Evolutionary conservation across 495 filamentous ascomycete species (phyloP), one percentile per base, ranked within the genome.

Genomic region (Hypoxylon crocopeplum): DNA sequence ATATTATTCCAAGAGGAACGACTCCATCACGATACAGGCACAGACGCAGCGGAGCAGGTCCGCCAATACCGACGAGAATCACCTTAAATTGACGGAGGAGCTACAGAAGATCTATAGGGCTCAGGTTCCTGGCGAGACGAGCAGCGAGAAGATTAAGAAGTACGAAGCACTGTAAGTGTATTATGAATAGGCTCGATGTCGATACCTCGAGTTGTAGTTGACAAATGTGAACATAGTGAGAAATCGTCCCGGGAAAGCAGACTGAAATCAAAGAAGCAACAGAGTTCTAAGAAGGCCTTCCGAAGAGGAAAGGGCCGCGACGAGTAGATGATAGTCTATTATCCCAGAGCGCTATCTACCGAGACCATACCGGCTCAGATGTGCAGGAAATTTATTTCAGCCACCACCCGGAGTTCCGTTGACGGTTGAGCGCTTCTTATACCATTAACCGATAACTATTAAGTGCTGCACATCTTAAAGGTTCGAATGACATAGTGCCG

Each of bases 201-300:
- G n/a, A n/a, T n/a, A n/a, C n/a, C n/a, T n/a, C n/a, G 20, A n/a
- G 21, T 10, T 33, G 10, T 12, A 16, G 29, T 37, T 57, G n/a
- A 57, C 22, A 7, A 22, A 8, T n/a, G n/a, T n/a, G 41, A 15
- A 44, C 16, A 50, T 52, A 96, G 92, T 55, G 81, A 90, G 73
- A 87, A 86, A 46, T 79, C 82, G 15, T 88, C 87, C 48, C 90
- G 88, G 50, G 84, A 91, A 55, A 69, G 74, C n/a, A 77, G 92
- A 45, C 57, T 96, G 29, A 85, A 78, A 67, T 71, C 67, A 12
- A 98, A 97, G 75, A 96, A 95, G 74, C 61, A 78, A 21, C 88
- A 88, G 44, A 86, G 88, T 62, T 83, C 77, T 41, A 98, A 97
- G 77, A 98, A 98, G 73, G 80, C 79, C 19, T 81, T 76, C 52